phyloP scores from a whole-genome alignment of 2,329 filamentous ascomycete species.

The Phaeosphaeria sp. region DNA sequence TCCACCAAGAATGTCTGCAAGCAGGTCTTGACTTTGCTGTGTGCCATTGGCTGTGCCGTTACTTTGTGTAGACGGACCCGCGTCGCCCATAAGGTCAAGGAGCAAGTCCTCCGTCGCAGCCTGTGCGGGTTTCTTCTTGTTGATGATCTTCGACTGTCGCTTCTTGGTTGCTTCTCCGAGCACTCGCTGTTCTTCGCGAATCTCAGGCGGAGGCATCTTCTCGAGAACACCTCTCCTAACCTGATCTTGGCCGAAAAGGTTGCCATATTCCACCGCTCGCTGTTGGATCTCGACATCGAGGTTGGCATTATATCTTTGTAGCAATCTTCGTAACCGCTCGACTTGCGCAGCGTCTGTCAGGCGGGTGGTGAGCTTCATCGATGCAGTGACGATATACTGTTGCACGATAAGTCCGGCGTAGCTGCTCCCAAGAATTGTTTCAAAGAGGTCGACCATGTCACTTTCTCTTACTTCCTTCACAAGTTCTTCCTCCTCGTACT shows the following conservation, averaged over 20 bases:
- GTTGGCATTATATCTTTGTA: conserved; percentile 81
- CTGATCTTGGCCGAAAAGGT: conserved; percentile 89
- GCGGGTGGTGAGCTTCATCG: conserved; percentile 93
- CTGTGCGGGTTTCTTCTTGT: conserved; percentile 77
- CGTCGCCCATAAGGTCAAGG: conserved; percentile 88
- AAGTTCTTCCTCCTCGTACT: conserved; percentile 93
- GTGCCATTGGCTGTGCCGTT: conserved; percentile 63
- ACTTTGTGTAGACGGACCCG: conserved; percentile 62
- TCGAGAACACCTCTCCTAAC: conserved; percentile 90
- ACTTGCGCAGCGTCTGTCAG: conserved; percentile 84
- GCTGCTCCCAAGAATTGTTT: conserved; percentile 89
- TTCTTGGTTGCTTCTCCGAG: conserved; percentile 75
- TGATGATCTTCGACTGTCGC: conserved; percentile 61
- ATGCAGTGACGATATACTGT: conserved; percentile 93
- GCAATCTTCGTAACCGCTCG: conserved; percentile 80
- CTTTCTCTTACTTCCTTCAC: conserved; percentile 83
- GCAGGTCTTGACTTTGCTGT: conserved; percentile 74
- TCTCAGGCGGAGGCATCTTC: conserved; percentile 97
- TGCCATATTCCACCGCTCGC: conserved; percentile 91
- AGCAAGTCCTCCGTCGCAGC: conserved; percentile 90
- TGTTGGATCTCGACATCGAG: conserved; percentile 96
- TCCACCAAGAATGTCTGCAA: conserved; percentile 90
- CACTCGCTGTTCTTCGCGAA: conserved; percentile 92
- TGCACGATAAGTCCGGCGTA: conserved; percentile 90
- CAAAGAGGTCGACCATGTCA: conserved; percentile 92